Base-by-base conservation (phyloP, 1,284 basidiomycete genomes). In the Sporisorium iseilematis-ciliati region DNA sequence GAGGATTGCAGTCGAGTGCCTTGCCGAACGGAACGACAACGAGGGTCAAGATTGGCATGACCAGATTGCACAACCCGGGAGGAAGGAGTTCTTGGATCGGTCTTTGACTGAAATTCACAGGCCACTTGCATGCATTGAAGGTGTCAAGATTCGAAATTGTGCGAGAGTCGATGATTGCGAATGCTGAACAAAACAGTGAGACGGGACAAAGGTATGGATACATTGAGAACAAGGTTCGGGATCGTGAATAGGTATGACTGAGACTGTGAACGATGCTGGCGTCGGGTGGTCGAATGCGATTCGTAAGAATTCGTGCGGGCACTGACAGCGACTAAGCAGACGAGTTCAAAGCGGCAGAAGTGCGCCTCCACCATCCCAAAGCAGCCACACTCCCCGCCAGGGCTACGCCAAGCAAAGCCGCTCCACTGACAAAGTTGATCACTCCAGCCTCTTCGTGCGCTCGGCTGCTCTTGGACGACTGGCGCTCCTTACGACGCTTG, bases 51-150 rank as follows among this genome's bases (percentile, higher is more conserved):
- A 95, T 97, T 80, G 94, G 93, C 3, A 94, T 97, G 87, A 95
- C 93, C 21, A 89, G 89, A 67, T 86, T 98, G 85, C 95, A 97
- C 82, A 98, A 98, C 85, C 90, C 94, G 0, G 90, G 90, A 0
- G 96, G 96, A 1, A 88, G 92, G 46, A 93, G 93, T 82, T 95
- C 92, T 78, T 98, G 92, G 92, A 94, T 97, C 77, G 94, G 74
- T 18, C 62, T 76, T 18, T 76, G 52, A 51, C 8, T 10, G 31
- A 12, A 33, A 33, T 33, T 7, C 11, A 31, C 31, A 20, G 16
- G 21, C 0, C 55, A 25, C 33, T 25, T 12, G 16, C 43, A 40
- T 26, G 31, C 2, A n/a, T n/a, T 21, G 25, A 29, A 40, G n/a
- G n/a, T n/a, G n/a, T n/a, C n/a, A n/a, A n/a, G 12, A 50, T 10